A percentile compares a stretch with the other conserved stretches of the same genome.
Conservation (phyloP, 208 protist species). For the Crithidia bombi region DNA sequence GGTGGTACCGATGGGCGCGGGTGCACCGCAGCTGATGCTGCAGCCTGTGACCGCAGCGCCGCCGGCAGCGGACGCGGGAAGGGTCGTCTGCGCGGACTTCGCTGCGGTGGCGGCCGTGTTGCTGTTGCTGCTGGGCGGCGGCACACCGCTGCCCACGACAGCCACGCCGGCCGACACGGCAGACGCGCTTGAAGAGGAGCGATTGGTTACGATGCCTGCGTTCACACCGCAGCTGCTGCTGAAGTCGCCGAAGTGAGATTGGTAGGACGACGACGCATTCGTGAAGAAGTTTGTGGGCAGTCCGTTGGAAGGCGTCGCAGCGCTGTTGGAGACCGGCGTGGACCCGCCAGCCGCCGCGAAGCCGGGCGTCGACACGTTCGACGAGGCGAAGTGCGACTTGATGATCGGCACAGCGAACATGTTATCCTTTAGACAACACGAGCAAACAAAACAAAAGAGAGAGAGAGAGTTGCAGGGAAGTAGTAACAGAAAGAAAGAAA, state of each 20-base stretch:
- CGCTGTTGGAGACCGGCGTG: neutral
- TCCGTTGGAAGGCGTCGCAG: neutral
- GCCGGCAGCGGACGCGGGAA: neutral
- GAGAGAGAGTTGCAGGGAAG: slow-evolving; percentile 4
- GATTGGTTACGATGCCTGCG: neutral
- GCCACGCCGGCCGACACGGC: slow-evolving; percentile 6
- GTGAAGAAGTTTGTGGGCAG: slow-evolving; percentile 14
- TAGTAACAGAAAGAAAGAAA: slow-evolving; percentile 12
- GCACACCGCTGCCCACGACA: slow-evolving; percentile 11
- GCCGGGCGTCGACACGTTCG: slow-evolving; percentile 9
- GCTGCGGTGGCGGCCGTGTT: neutral
- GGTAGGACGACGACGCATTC: slow-evolving; percentile 24
- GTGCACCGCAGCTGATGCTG: neutral
- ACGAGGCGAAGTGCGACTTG: slow-evolving; percentile 20
- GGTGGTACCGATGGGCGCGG: neutral
- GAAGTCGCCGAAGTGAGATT: slow-evolving; percentile 34
- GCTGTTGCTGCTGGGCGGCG: no score
- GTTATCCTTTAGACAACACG: neutral
- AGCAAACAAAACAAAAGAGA: slow-evolving; percentile 10
- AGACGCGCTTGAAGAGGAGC: slow-evolving; percentile 9
- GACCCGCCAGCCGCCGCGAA: slow-evolving; percentile 7
- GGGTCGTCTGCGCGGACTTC: neutral
- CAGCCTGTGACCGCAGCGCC: neutral
- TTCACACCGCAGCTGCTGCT: slow-evolving; percentile 8
- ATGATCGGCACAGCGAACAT: slow-evolving; percentile 15